Conservation (phyloP, 2,329 filamentous ascomycete species). For the Exophiala sp. region DNA sequence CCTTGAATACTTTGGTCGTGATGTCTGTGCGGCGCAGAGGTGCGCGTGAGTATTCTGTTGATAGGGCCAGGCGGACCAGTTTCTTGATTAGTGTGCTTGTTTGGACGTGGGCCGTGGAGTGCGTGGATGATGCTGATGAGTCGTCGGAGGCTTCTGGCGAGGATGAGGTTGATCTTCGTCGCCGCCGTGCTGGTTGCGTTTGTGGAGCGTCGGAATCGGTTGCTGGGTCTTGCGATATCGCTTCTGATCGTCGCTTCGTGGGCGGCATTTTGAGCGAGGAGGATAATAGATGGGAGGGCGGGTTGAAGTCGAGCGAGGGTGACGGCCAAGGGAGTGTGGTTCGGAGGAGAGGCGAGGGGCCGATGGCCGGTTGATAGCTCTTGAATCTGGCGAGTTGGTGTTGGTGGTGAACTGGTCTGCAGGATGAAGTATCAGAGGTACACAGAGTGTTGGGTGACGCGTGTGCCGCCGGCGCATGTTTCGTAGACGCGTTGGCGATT, state of each 20-base stretch:
- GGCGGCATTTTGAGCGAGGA: too few species aligned
- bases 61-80: constrained; percentile 55
- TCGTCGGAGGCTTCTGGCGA: not conserved
- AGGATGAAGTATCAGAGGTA: too few species aligned
- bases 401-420: too few species aligned
- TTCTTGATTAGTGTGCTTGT: constrained; percentile 51
- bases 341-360: too few species aligned
- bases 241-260: constrained; percentile 24
- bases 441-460: too few species aligned
- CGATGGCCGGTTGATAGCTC: too few species aligned
- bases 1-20: constrained; percentile 62
- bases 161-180: constrained; percentile 15
- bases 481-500: too few species aligned
- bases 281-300: too few species aligned
- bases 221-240: constrained; percentile 22
- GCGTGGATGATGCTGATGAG: constrained; percentile 11
- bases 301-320: too few species aligned
- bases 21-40: constrained; percentile 56
- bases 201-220: constrained; percentile 4
- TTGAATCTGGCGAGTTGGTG: too few species aligned
- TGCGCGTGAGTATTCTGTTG: constrained; percentile 54
- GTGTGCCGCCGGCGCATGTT: too few species aligned
- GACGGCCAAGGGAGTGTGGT: too few species aligned
- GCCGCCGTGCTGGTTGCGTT: constrained; percentile 2
- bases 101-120: constrained; percentile 16